A percentile compares a stretch with the other conserved stretches of the same genome.
These are phyloP conservation scores for Tylopilus sp. DNA, from an alignment of 1,284 basidiomycete species.

Conservation along the genomic window DNA sequence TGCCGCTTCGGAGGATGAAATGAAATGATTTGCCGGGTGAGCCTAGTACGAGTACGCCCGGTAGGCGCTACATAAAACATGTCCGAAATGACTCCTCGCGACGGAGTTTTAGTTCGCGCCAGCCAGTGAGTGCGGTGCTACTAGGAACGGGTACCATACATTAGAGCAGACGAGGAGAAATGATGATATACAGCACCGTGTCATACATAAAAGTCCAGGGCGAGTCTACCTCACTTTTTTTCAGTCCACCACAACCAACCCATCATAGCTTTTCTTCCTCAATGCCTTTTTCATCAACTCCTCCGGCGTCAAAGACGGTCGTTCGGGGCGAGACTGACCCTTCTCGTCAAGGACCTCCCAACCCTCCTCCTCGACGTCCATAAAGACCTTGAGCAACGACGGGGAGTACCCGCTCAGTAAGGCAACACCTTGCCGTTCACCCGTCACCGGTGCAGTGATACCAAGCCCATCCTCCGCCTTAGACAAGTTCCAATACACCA, in stretches of 20 bases:
- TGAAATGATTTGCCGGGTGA: no score
- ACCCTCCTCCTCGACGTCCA: conserved; percentile 48
- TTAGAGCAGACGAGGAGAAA: no score
- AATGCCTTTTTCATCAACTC: conserved; percentile 55
- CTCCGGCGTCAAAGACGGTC: conserved; percentile 43
- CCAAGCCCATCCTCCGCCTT: background rate
- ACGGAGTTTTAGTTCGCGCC: no score
- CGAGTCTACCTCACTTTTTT: conserved; percentile 2
- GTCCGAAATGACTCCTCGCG: no score
- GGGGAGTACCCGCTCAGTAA: conserved; percentile 67
- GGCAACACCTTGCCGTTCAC: conserved; percentile 54
- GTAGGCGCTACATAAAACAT: no score
- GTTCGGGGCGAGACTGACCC: conserved; percentile 21
- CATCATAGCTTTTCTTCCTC: conserved; percentile 46
- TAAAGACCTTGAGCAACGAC: conserved; percentile 67
- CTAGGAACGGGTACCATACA: no score
- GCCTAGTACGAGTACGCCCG: no score
- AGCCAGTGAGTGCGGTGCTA: no score
- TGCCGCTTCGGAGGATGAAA: no score
- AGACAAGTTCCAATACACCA: conserved; percentile 59
- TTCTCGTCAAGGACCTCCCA: conserved; percentile 35
- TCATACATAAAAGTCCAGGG: background rate
- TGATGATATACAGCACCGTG: no score
- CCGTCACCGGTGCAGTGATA: conserved; percentile 45
- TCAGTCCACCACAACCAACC: conserved; percentile 40